Conservation (phyloP, 139 green algal species). For the Trebouxia sp. region DNA sequence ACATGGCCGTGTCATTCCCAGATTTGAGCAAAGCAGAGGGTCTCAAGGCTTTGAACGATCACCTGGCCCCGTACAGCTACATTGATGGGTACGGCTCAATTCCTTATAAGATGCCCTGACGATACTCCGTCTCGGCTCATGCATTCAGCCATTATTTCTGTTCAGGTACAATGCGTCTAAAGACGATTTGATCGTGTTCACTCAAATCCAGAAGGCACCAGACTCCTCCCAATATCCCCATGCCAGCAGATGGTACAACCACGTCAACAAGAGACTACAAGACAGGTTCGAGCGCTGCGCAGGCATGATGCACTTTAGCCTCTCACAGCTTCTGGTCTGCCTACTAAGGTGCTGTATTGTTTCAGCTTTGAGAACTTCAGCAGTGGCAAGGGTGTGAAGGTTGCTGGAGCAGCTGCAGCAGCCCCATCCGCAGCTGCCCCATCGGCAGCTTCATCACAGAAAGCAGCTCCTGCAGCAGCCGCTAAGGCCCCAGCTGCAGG, state of each 20-base stretch:
- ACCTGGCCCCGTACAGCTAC: slow-evolving; percentile 63
- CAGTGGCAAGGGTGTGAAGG: slow-evolving; percentile 30
- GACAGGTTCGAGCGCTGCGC: slow-evolving; percentile 33
- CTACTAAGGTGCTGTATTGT: neutral
- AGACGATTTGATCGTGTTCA: slow-evolving; percentile 66
- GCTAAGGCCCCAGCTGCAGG: slow-evolving; percentile 28
- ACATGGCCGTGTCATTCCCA: slow-evolving; percentile 35
- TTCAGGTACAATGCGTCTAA: slow-evolving; percentile 65
- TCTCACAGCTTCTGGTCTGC: neutral
- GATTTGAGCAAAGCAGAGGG: slow-evolving; percentile 35
- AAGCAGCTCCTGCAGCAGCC: slow-evolving; percentile 31
- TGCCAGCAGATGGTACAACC: slow-evolving; percentile 63
- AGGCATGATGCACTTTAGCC: neutral
- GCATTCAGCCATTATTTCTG: too few relatives aligned
- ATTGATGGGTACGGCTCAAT: slow-evolving; percentile 46
- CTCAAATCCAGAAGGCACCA: slow-evolving; percentile 46
- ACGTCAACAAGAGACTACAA: slow-evolving; percentile 62
- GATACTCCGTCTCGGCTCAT: neutral
- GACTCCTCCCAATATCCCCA: slow-evolving; percentile 40
- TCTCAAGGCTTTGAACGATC: slow-evolving; percentile 56
- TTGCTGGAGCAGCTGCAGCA: slow-evolving; percentile 10
- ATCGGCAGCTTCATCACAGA: slow-evolving; percentile 7
- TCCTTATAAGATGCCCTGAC: neutral
- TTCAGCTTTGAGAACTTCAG: slow-evolving; percentile 19
- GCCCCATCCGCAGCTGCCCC: neutral